Percentiles rank a stretch among this genome's conserved stretches.
phyloP scores from a whole-genome alignment of 805 yeast genomes.

The Kodamaea hsintzibuensis region DNA sequence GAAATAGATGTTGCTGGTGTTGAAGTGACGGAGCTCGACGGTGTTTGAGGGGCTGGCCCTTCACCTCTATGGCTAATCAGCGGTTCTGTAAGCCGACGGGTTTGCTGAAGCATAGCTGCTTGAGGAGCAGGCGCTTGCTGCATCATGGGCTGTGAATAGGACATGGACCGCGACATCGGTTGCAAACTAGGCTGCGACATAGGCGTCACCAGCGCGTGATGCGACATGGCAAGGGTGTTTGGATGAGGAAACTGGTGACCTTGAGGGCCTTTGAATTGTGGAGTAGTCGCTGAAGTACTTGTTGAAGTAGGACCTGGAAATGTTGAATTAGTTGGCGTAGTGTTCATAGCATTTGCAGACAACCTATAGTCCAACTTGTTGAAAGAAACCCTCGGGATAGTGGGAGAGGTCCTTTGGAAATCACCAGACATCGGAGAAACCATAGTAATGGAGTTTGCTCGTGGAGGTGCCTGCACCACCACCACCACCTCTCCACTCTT shows the following conservation, averaged over 20 bases:
- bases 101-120: not conserved
- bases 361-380: not conserved
- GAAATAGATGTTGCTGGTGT: not conserved
- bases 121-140: not conserved
- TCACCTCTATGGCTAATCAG: not conserved
- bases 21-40: not conserved
- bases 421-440: not conserved
- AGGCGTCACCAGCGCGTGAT: constrained; percentile 5
- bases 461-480: not conserved
- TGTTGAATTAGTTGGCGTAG: not conserved
- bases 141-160: not conserved
- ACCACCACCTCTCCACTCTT: not conserved
- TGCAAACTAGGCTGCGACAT: constrained; percentile 7
- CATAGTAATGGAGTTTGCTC: not conserved
- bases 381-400: constrained; percentile 4
- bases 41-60: not conserved
- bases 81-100: not conserved
- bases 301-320: not conserved
- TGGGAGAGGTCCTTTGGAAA: not conserved
- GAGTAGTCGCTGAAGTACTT: not conserved
- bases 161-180: constrained; percentile 1
- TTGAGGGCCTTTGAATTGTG: not conserved
- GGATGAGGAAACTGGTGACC: not conserved
- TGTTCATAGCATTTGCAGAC: not conserved
- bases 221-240: not conserved